phyloP scores from a whole-genome alignment of 306 rosid genomes.

The Quercus glauca region DNA sequence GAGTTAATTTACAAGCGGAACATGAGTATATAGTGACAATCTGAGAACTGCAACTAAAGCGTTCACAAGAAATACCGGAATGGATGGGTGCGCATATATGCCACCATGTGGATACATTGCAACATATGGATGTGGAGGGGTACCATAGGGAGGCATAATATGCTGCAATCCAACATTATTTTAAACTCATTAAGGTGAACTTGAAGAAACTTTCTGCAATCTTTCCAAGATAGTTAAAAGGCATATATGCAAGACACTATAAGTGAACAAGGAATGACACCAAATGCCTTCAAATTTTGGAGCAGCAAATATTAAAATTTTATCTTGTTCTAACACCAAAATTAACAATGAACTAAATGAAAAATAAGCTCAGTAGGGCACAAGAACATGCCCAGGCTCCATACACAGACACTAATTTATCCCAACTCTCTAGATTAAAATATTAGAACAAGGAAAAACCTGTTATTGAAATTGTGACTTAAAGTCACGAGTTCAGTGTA shows the following conservation, averaged over 20 bases:
- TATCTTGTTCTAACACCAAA: background rate
- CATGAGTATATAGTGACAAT: constrained; percentile 23
- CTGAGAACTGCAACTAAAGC: constrained; percentile 22
- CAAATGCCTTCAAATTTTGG: background rate
- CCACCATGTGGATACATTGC: constrained; percentile 99
- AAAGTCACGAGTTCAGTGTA: no score
- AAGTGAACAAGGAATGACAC: background rate
- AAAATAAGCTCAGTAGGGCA: background rate
- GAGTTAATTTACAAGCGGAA: constrained; percentile 11
- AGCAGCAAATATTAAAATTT: background rate
- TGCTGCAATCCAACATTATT: constrained; percentile 58
- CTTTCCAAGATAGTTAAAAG: background rate
- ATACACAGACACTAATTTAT: background rate
- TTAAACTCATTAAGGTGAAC: background rate
- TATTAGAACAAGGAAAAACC: background rate
- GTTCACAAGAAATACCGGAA: constrained; percentile 63
- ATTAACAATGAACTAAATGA: background rate
- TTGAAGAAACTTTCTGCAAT: background rate
- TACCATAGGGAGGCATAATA: constrained; percentile 96
- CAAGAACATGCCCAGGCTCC: background rate
- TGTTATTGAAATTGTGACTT: background rate
- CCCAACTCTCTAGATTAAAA: background rate
- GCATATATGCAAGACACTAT: background rate
- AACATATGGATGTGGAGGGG: constrained; percentile 96
- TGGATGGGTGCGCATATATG: constrained; percentile 96